These are phyloP conservation scores for Irpex lacteus DNA, from an alignment of 1,284 basidiomycete species.

Conservation along the genomic window DNA sequence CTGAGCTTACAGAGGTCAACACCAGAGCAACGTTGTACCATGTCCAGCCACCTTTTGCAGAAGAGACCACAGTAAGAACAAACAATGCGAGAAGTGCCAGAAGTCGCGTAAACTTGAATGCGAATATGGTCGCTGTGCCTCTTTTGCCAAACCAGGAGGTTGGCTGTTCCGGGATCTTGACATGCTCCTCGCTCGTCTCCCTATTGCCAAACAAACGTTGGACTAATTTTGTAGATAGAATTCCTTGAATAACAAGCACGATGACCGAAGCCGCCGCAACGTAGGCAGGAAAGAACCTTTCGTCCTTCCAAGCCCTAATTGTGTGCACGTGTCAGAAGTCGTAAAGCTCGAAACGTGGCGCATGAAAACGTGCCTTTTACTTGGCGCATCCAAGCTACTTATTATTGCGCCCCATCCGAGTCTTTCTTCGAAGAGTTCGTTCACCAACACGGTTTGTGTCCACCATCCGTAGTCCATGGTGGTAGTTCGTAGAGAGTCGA, in stretches of 20 bases:
- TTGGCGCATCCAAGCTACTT: neutral
- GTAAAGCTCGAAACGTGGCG: neutral
- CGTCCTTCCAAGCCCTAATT: constrained; percentile 20
- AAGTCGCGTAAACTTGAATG: constrained; percentile 26
- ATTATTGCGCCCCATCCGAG: neutral
- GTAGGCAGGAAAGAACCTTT: constrained; percentile 22
- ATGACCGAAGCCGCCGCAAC: constrained; percentile 17
- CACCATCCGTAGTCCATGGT: constrained; percentile 4
- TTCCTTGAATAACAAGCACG: constrained; percentile 13
- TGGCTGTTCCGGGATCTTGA: neutral
- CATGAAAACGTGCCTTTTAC: neutral
- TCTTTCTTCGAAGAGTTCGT: neutral
- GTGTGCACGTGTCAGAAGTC: neutral
- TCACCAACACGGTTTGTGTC: constrained; percentile 3
- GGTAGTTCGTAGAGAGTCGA: neutral
- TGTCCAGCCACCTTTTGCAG: constrained; percentile 10
- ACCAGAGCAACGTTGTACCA: neutral
- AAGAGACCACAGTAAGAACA: constrained; percentile 21
- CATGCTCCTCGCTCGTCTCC: neutral
- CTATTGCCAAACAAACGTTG: constrained; percentile 6
- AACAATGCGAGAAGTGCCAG: constrained; percentile 24
- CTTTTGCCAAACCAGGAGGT: constrained; percentile 6
- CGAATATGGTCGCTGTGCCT: constrained; percentile 28
- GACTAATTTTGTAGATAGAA: constrained; percentile 14
- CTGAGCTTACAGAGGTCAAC: constrained; percentile 8